Evolutionary conservation across 805 yeast genomes (phyloP).

Genomic region (Lachancea dasiensis): DNA sequence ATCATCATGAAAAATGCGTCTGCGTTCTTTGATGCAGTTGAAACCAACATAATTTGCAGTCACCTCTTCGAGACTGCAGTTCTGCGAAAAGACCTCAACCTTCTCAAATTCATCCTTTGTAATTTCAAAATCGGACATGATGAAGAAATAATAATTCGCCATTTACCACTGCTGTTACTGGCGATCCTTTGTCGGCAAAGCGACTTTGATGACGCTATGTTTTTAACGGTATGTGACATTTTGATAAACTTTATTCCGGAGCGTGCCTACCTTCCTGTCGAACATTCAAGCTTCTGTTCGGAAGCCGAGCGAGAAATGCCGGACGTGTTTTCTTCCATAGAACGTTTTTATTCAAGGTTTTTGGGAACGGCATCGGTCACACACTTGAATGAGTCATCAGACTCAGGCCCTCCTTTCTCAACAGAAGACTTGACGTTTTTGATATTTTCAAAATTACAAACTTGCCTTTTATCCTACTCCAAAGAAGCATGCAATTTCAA

Average conservation of each 20-base stretch:
- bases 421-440: constrained; percentile 41
- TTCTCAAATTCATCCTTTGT: constrained; percentile 53
- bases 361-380: constrained; percentile 15
- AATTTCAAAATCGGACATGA: constrained; percentile 67
- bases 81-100: constrained; percentile 35
- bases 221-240: constrained; percentile 38
- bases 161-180: constrained; percentile 66
- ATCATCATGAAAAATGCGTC: constrained; percentile 52
- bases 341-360: constrained; percentile 30
- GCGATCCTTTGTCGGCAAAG: constrained; percentile 34
- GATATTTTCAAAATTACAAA: constrained; percentile 31
- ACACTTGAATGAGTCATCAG: constrained; percentile 13
- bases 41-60: constrained; percentile 73
- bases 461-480: constrained; percentile 23
- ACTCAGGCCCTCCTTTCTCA: constrained; percentile 34
- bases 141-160: constrained; percentile 76
- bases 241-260: constrained; percentile 56
- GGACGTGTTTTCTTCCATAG: constrained; percentile 28
- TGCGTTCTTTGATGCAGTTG: constrained; percentile 80
- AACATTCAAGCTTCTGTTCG: constrained; percentile 32
- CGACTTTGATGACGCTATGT: constrained; percentile 18
- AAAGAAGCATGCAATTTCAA: constrained; percentile 18
- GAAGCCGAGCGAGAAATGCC: constrained; percentile 12
- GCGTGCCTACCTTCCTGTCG: constrained; percentile 53
- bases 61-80: constrained; percentile 38